Percentiles rank a stretch among this genome's conserved stretches.
phyloP scores from a whole-genome alignment of 202 grass and related monocot species.

The Brachypodium distachyon region DNA sequence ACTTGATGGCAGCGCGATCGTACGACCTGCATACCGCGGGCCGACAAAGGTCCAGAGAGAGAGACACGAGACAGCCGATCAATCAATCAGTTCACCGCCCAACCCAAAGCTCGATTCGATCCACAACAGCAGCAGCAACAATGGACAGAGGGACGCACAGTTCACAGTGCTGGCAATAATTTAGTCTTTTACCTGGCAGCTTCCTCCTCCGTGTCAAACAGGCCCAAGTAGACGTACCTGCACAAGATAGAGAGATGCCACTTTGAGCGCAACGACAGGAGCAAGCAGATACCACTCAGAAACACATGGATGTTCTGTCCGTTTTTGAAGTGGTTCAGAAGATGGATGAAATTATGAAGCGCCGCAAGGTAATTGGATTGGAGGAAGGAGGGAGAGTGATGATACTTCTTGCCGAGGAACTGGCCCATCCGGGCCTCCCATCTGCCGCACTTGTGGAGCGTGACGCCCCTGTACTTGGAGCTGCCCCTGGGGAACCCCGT shows the following conservation, averaged over 20 bases:
- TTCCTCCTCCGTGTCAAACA: constrained; percentile 95
- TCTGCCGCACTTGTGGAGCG: constrained; percentile 94
- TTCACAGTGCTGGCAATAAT: constrained; percentile 26
- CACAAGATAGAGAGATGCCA: neutral
- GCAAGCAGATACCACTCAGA: too few species aligned
- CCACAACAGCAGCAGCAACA: neutral
- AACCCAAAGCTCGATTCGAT: neutral
- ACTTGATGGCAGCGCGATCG: constrained; percentile 82
- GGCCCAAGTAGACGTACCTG: constrained; percentile 96
- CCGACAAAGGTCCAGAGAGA: constrained; percentile 14
- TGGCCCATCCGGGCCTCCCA: constrained; percentile 99
- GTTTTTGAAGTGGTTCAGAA: too few species aligned
- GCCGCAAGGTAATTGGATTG: too few species aligned
- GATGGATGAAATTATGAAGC: too few species aligned
- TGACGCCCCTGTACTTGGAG: constrained; percentile 93
- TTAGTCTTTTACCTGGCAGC: constrained; percentile 68
- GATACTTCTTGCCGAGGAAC: constrained; percentile 92
- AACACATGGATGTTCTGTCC: too few species aligned
- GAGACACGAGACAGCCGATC: constrained; percentile 11
- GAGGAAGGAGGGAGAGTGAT: neutral
- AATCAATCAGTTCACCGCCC: constrained; percentile 32
- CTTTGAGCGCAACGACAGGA: neutral
- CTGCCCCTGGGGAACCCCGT: constrained; percentile 84
- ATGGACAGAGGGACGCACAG: constrained; percentile 11
- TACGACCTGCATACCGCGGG: constrained; percentile 83